Base-by-base conservation (phyloP, 2,329 filamentous ascomycete species). In the Didymella keratinophila region DNA sequence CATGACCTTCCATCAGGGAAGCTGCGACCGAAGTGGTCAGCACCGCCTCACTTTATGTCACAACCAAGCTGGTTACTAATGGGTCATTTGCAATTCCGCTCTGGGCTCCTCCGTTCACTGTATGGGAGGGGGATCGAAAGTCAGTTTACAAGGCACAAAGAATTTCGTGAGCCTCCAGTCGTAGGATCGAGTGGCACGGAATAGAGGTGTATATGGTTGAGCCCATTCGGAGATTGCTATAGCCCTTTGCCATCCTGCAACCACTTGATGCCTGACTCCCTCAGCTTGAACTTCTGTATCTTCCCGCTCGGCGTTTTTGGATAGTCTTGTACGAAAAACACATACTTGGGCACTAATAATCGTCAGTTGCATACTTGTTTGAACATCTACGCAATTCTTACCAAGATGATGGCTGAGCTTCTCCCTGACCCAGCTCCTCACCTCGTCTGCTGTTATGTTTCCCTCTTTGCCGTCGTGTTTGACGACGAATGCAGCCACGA, bases 251-350 rank as follows among this genome's bases (percentile, higher is more conserved):
- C 71, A 30, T 71, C 68, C 27, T 67, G 55, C 2, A 72, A 4
- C 28, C 71, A 27, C 23, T 48, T 54, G 9, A 72, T 66, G 0
- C 86, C 93, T 70, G 84, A 80, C 16, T 93, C 89, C 71, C 86
- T 85, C 69, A 98, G 76, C 80, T 89, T 94, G 75, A 90, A 97
- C 80, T 98, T 97, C 80, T 97, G 92, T 55, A 98, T 93, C 85
- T 99, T 99, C 23, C 94, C 94, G 75, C 92, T 97, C 6, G 93
- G 91, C 34, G 95, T 99, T 84, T 97, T 97, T 20, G 94, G 94
- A 74, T 91, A 96, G n/a, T 87, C 86, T 0, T 88, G 83, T 0
- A 91, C 82, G 85, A 91, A 97, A 73, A 97, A 97, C n/a, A 98
- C 85, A 73, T 94, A 87, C 77, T 91, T 95, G 0, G 94, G 94